A percentile compares a stretch with the other conserved stretches of the same genome.
phyloP scores from a whole-genome alignment of 2,329 filamentous ascomycete species.

The Claviceps capensis region DNA sequence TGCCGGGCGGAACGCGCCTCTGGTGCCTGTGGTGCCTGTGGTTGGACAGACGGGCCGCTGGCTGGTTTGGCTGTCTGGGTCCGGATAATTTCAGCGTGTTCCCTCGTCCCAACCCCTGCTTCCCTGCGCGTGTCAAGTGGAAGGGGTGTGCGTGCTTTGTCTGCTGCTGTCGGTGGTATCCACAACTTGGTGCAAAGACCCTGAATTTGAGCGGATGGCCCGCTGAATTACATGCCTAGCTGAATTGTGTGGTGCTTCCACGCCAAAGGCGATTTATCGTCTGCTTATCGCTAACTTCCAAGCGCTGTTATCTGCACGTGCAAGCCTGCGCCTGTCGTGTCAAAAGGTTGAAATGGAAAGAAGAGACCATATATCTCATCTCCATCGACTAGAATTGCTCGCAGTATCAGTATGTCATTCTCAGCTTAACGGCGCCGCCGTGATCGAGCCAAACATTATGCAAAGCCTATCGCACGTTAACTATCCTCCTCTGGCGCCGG shows the following conservation, averaged over 20 bases:
- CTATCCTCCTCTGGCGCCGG: background rate
- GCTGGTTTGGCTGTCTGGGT: background rate
- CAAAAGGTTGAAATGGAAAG: no score
- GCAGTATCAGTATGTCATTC: background rate
- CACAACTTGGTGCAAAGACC: background rate
- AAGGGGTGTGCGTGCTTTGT: no score
- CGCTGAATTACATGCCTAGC: background rate
- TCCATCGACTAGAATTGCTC: background rate
- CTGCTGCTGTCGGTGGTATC: background rate
- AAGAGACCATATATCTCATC: no score
- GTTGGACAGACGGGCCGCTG: conserved; percentile 2
- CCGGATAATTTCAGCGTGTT: background rate
- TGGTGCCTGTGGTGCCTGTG: background rate
- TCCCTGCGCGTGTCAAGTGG: no score
- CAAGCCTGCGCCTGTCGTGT: background rate
- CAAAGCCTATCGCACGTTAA: background rate
- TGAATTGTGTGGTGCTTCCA: no score
- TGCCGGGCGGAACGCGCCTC: background rate
- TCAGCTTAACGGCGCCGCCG: background rate
- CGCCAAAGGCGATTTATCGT: background rate
- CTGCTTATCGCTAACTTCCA: background rate
- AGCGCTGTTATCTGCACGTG: background rate
- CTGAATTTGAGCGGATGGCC: background rate
- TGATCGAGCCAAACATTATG: background rate
- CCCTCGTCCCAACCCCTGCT: no score